Evolutionary conservation across 306 rosid species (phyloP).

Genomic region (Vicia sativa): DNA sequence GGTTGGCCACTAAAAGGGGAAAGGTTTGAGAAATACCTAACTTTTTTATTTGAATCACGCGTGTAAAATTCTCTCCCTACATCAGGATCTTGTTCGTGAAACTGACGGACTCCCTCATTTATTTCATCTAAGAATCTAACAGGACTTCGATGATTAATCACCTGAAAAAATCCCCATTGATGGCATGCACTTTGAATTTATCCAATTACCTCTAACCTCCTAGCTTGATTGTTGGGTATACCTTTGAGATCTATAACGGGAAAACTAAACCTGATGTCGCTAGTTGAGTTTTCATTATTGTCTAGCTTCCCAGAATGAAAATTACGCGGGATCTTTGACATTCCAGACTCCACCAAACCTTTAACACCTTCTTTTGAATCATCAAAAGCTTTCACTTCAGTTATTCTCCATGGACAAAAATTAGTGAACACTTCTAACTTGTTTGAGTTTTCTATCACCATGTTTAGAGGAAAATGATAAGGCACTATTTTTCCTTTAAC

Average conservation of each 20-base stretch:
- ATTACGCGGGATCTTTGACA: background rate
- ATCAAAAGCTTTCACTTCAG: background rate
- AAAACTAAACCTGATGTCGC: background rate
- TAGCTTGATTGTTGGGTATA: background rate
- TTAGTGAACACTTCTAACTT: background rate
- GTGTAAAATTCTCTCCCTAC: constrained; percentile 37
- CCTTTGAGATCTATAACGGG: background rate
- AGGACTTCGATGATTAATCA: background rate
- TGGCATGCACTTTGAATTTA: constrained; percentile 31
- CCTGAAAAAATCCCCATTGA: background rate
- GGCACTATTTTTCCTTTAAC: background rate
- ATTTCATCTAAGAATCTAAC: too few species aligned
- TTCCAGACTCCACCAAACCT: background rate
- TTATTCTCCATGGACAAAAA: background rate
- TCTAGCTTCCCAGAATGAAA: background rate
- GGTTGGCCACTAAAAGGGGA: constrained; percentile 40
- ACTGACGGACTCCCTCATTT: too few species aligned
- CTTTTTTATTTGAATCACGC: constrained; percentile 23
- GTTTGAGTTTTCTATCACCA: background rate
- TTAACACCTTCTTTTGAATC: background rate
- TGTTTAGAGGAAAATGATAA: background rate
- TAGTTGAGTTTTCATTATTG: background rate
- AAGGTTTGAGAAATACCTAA: constrained; percentile 45
- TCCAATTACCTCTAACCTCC: too few species aligned
- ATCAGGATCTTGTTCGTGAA: too few species aligned